Evolutionary conservation across 495 filamentous ascomycete genomes (phyloP), one percentile per base, ranked within the genome.

Genomic region (Aspergillus saccharolyticus): DNA sequence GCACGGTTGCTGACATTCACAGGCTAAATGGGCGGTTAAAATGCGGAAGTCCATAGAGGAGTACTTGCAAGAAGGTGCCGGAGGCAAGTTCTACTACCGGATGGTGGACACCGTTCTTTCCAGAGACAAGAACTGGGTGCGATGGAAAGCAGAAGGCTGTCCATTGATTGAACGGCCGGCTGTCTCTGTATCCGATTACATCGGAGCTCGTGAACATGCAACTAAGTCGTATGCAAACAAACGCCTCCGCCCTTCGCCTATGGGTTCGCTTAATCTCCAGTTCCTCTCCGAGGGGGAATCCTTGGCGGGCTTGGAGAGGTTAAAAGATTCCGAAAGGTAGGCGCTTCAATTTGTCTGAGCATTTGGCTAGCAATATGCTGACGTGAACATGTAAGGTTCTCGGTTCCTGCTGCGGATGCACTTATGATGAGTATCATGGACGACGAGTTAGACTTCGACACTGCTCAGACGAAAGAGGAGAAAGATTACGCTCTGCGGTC

Each of bases 41-140:
- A 96, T 86, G 73, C 87, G 88, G 61, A 79, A 79, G 39, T 72
- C 75, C 3, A 95, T 99, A 55, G 84, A 85, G 51, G 80, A 78
- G 19, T 96, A 96, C 67, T 80, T 99, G 25, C 85, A 85, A 58
- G 78, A 89, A 63, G 87, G 86, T 14, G 44, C 63, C 16, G 72
- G 71, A 14, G 95, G 95, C 15, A 88, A 87, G 54, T 94, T 95
- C 70, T 99, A 97, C 71, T 89, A 89, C 68, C 89, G 94, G 24
- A 91, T 96, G 83, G 89, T 99, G 39, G 93, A 97, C 64, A 96
- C 91, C 4, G 91, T 97, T 17, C 80, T 99, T 19, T 89, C 90
- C 6, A 81, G 94, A 56, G 94, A 99, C 72, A 96, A 96, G 71
- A 96, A 96, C 63, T 99, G 94, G 94, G 91, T 92, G 44, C 87